These are phyloP conservation scores for Cystobasidium tubakii DNA, from an alignment of 768 basidiomycete genomes.

Conservation along the genomic window DNA sequence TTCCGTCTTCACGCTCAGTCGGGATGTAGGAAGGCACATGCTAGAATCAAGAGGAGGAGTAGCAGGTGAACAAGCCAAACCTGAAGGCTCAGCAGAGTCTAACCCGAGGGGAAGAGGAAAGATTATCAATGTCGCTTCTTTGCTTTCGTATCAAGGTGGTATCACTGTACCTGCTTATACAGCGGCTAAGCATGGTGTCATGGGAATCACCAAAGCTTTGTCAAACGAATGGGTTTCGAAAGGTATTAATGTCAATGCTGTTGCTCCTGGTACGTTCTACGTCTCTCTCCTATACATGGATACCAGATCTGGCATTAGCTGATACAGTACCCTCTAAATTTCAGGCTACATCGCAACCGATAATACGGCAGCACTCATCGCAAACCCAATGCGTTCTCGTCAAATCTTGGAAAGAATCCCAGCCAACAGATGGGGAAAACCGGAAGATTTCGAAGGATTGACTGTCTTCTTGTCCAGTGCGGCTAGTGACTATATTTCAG, in stretches of 20 bases:
- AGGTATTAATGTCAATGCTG: constrained; percentile 84
- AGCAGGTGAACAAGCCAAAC: constrained; percentile 46
- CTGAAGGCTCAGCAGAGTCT: constrained; percentile 41
- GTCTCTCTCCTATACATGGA: no score
- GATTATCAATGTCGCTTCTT: constrained; percentile 59
- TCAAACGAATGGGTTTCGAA: constrained; percentile 88
- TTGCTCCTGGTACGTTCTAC: constrained; percentile 54
- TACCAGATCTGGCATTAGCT: no score
- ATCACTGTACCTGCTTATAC: constrained; percentile 64
- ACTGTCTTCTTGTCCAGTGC: constrained; percentile 64
- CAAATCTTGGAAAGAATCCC: constrained; percentile 57
- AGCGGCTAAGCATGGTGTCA: constrained; percentile 54
- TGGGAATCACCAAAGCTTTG: constrained; percentile 68
- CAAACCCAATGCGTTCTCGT: constrained; percentile 60
- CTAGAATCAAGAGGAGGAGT: constrained; percentile 55
- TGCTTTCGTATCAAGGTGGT: constrained; percentile 61
- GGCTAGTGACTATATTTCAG: constrained; percentile 67
- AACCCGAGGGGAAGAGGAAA: constrained; percentile 57
- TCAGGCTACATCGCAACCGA: constrained; percentile 63
- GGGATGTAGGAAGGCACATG: constrained; percentile 86
- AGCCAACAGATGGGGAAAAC: constrained; percentile 65
- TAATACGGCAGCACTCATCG: constrained; percentile 66
- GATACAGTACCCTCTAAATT: no score
- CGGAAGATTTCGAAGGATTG: constrained; percentile 66
- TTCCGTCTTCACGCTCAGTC: constrained; percentile 73